Evolutionary conservation across 306 rosid genomes (phyloP), one percentile per base, ranked within the genome.

Genomic region (Oxytropis ochrocephala): DNA sequence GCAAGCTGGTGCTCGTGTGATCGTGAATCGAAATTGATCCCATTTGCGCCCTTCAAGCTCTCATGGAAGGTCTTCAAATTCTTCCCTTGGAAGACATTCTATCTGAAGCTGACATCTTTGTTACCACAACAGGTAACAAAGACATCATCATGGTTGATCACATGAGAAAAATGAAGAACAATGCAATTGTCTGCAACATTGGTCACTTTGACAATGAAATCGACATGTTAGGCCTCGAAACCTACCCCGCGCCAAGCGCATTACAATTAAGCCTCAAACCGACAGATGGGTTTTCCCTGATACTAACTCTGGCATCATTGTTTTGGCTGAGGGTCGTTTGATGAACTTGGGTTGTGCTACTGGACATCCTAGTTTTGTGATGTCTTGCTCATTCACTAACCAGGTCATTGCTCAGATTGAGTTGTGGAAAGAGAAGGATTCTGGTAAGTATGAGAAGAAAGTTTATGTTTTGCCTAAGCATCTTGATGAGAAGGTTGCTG

Each of bases 311-410:
- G 97, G 99, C 11, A 50, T 94, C 88, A 83, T 94, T 44, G 79
- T 94, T 4, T 75, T 94, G 82, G 99, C 99, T 0, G 99, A 94
- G 85, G 99, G 97, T 4, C 88, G 99, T 50, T 79, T 94, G 72
- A 94, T 94, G 99, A 94, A 94, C 91, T 75, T 94, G 86, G 99
- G 99, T 6, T 94, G 99, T 60, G 99, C 99, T 56, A 94, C 99
- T 0, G 99, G 99, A 0, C 99, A 94, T 86, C 99, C 99, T 0
- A 94, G 99, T 77, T 94, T 94, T 16, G 99, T 94, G 64, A 94
- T 94, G 99, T 94, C 99, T 4, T 94, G 99, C 75, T 94, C 99
- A 4, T 94, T 94, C 88, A 91, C 99, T 9, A 94, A 94, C 84
- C 99, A 94, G 48, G 97, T 94, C 39, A 94, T 94, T 68, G 99